Evolutionary conservation across 305 asterid genomes (phyloP).

Genomic region (Solanum hybrid): DNA sequence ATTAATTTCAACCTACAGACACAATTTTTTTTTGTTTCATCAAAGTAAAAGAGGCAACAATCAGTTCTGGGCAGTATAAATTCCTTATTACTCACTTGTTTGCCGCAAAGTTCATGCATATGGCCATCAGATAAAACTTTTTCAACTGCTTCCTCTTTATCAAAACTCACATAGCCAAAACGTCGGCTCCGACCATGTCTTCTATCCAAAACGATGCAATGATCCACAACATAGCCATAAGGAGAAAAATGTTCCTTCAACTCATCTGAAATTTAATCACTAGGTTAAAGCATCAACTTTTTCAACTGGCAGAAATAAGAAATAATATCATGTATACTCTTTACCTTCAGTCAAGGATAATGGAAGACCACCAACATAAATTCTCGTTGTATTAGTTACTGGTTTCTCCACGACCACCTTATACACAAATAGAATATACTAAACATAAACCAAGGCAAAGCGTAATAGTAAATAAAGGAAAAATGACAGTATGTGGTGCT

Average conservation of each 20-base stretch:
- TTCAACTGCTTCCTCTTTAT: conserved; percentile 77
- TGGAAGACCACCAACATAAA: conserved; percentile 89
- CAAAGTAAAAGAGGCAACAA: background rate
- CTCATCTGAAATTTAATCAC: conserved; percentile 38
- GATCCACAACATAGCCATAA: conserved; percentile 68
- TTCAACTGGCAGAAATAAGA: background rate
- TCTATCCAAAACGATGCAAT: conserved; percentile 79
- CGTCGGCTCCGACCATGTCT: conserved; percentile 71
- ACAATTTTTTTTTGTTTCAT: background rate
- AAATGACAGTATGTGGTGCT: background rate
- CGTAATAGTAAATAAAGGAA: background rate
- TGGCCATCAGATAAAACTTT: conserved; percentile 70
- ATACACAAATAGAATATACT: background rate
- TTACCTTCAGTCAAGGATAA: conserved; percentile 65
- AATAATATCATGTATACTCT: background rate
- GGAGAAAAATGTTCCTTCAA: conserved; percentile 74
- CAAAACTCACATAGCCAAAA: conserved; percentile 92
- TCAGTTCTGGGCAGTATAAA: background rate
- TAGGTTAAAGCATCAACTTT: background rate
- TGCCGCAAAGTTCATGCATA: conserved; percentile 90
- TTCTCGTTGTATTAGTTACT: conserved; percentile 29
- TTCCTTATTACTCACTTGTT: conserved; percentile 50
- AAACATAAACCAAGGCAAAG: background rate
- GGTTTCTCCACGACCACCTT: conserved; percentile 61
- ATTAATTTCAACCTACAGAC: conserved; percentile 75